Conservation (phyloP, 2,329 filamentous ascomycete species). For the Trichoderma guizhouense region DNA sequence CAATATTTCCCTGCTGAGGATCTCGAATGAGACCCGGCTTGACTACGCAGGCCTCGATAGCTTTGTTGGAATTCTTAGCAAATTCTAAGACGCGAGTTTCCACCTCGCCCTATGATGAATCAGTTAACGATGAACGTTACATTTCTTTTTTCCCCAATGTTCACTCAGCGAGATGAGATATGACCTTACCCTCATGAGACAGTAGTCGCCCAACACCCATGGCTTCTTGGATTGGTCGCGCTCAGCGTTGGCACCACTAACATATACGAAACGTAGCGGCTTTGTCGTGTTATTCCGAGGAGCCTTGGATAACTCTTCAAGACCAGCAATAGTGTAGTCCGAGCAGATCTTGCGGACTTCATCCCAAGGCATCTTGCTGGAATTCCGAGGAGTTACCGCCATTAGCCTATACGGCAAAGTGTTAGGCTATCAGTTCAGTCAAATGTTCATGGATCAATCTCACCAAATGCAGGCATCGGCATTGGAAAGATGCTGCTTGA, state of each 20-base stretch:
- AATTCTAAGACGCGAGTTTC: conserved; percentile 6
- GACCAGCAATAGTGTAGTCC: conserved; percentile 29
- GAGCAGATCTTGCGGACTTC: conserved; percentile 41
- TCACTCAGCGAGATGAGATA: not conserved
- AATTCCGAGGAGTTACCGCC: conserved; percentile 40
- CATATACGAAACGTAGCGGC: conserved; percentile 47
- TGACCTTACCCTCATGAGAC: conserved; percentile 6
- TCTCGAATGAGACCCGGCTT: conserved; percentile 10
- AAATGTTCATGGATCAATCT: not conserved
- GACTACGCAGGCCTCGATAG: not conserved
- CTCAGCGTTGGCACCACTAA: conserved; percentile 44
- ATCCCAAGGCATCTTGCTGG: conserved; percentile 30
- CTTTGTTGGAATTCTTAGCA: not conserved
- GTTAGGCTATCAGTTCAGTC: not conserved
- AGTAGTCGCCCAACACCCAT: conserved; percentile 24
- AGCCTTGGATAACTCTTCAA: conserved; percentile 36
- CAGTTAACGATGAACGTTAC: not conserved
- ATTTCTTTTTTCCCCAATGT: not conserved
- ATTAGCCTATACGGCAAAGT: conserved; percentile 32
- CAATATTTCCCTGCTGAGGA: not conserved
- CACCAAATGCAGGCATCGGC: conserved; percentile 45
- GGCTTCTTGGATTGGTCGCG: conserved; percentile 45
- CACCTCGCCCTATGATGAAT: conserved; percentile 5
- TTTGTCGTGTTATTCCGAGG: conserved; percentile 22
- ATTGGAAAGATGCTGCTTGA: conserved; percentile 38